Base-by-base conservation (phyloP, 148 eudicot species). In the Polygonum maritimum region DNA sequence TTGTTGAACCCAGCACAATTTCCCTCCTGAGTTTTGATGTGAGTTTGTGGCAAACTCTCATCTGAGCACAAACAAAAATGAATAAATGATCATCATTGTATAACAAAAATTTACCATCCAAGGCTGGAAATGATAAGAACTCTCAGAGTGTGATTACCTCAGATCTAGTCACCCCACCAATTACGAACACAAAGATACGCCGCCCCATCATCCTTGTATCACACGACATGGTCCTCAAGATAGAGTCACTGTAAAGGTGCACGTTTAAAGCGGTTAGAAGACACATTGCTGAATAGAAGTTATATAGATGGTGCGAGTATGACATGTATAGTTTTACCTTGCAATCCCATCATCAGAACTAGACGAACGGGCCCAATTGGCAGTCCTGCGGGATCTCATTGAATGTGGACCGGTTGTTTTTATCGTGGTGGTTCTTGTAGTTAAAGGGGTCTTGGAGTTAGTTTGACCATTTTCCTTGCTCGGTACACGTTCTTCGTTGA, bases 151-250 rank as follows among this genome's bases (percentile, higher is more conserved):
- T 22, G 35, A 47, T 79, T 85, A 96, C 99, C 98, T 96, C 98
- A 55, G 99, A 96, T 84, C 98, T 80, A 76, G 98, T 92, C 60
- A 96, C 97, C 39, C 99, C 99, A 52, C 99, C 99, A 33, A 96
- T 87, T 48, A 96, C 79, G 81, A 96, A 96, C 31, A 92, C 76
- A 76, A 96, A 92, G 15, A 92, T 83, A 75, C 99, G 99, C 26
- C 87, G 91, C 39, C 99, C 98, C 91, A 89, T 85, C 88, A 81
- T 89, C 86, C 86, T 96, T 69, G 87, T 80, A 77, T 96, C 98
- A 74, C 18, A 80, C 73, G 97, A 63, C 58, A 84, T 79, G 80
- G 39, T 80, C 80, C 76, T 86, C 84, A 91, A 69, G 76, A 87
- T 81, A 0, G 98, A 91, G 73, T 96, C 97, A 82, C 99, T 96